phyloP scores from a whole-genome alignment of 306 rosid genomes.

The Sindora glabra region DNA sequence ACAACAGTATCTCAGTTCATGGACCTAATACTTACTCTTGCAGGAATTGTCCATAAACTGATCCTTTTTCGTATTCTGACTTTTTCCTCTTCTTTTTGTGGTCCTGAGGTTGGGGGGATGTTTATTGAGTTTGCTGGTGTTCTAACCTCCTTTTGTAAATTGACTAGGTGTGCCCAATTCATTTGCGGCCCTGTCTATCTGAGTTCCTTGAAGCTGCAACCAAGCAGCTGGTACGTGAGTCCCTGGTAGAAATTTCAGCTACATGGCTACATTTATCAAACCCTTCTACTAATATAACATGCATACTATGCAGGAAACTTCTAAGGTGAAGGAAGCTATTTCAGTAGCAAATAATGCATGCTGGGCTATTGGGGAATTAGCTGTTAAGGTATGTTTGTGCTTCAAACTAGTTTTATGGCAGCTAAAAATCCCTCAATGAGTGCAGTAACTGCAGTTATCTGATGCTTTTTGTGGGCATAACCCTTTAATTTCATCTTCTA shows the following conservation, averaged over 20 bases:
- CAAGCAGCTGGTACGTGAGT: constrained; percentile 78
- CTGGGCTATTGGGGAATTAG: constrained; percentile 98
- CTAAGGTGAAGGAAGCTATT: constrained; percentile 70
- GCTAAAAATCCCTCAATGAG: too few relatives aligned
- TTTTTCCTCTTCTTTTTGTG: not conserved
- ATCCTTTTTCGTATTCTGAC: not conserved
- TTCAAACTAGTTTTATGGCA: not conserved
- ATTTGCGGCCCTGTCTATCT: constrained; percentile 74
- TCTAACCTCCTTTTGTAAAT: constrained; percentile 12
- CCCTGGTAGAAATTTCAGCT: not conserved
- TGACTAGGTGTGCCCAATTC: constrained; percentile 76
- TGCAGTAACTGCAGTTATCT: not conserved
- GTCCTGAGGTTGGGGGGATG: not conserved
- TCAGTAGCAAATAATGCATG: constrained; percentile 99
- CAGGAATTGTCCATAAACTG: not conserved
- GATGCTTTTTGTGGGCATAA: not conserved
- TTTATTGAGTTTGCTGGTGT: not conserved
- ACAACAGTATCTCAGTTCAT: not conserved
- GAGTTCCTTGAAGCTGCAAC: constrained; percentile 84
- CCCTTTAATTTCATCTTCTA: not conserved
- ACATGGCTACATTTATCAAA: not conserved
- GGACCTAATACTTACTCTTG: not conserved
- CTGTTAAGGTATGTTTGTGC: constrained; percentile 68
- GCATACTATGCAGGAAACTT: constrained; percentile 50
- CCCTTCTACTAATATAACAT: constrained; percentile 13